Evolutionary conservation across 1,139 yeast genomes (phyloP), one percentile per base, ranked within the genome.

Genomic region (Meyerozyma smithsonii): DNA sequence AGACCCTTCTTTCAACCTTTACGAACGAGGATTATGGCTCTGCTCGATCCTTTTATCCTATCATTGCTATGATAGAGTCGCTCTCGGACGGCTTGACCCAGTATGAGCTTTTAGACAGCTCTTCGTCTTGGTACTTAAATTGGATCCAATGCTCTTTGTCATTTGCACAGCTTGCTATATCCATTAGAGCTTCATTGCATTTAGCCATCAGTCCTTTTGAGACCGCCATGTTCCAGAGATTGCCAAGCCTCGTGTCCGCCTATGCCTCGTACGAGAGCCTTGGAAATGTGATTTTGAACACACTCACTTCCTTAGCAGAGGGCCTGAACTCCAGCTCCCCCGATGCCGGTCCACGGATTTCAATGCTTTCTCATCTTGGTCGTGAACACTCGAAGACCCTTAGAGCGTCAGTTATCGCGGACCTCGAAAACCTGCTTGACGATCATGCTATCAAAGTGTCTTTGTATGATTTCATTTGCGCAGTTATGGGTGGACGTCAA

Each of bases 361-460:
- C 96, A 1, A 64, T 92, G 40, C 66, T 90, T 33, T 86, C 97
- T 0, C 89, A 87, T 56, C 63, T 90, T 39, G 95, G 95, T 3
- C 70, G 75, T 15, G 68, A 72, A 18, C 72, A 77, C 47, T 76
- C 96, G 0, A 75, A 73, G 35, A 63, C 78, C 8, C 67, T 92
- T 30, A 66, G 85, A 14, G 68, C 73, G 16, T 73, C 82, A 2
- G 58, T 90, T 33, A 73, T 79, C 0, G 54, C 72, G 1, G 90
- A 87, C 46, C 66, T 88, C 47, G 74, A 75, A 25, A 78, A 77
- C 48, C 67, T 77, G 1, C 68, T 82, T 46, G 85, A 79, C 48
- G 77, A 77, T 40, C 76, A 74, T 44, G 61, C 60, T 12, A 64
- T 84, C 33, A 74, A 83, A 42, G 74, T 79, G 19, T 67, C 77